Conservation (phyloP, 208 protist species). For the Naegleria gruberi region DNA sequence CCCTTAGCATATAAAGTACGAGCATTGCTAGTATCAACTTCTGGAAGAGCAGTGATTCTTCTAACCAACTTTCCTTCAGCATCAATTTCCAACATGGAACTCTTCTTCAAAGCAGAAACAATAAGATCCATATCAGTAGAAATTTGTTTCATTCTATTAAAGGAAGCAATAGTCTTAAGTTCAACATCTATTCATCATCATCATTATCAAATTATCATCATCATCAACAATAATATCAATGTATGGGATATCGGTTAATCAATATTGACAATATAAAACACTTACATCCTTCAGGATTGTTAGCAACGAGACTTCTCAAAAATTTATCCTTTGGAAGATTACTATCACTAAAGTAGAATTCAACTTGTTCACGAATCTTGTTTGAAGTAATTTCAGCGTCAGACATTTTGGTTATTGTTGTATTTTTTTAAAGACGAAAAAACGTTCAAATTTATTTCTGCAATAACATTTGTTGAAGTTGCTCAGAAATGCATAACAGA, state of each 20-base stretch:
- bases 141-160: constrained; percentile 6
- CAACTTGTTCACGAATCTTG: constrained; percentile 8
- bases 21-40: neutral
- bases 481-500: too few species aligned
- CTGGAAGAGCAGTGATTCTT: constrained; percentile 15
- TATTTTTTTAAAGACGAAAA: neutral
- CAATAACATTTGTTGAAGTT: too few species aligned
- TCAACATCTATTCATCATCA: neutral
- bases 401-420: neutral
- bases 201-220: neutral
- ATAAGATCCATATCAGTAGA: neutral
- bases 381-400: neutral
- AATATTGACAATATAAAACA: neutral
- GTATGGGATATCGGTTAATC: neutral
- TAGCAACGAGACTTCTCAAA: constrained; percentile 14
- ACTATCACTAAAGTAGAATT: constrained; percentile 26
- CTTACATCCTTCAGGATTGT: constrained; percentile 19
- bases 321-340: constrained; percentile 20
- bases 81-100: constrained; percentile 11
- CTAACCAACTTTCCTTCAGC: neutral
- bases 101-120: neutral
- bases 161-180: constrained; percentile 8
- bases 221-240: neutral
- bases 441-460: too few species aligned
- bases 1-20: constrained; percentile 18